phyloP scores from a whole-genome alignment of 2,329 filamentous ascomycete genomes.

The Lecanosticta acicola region DNA sequence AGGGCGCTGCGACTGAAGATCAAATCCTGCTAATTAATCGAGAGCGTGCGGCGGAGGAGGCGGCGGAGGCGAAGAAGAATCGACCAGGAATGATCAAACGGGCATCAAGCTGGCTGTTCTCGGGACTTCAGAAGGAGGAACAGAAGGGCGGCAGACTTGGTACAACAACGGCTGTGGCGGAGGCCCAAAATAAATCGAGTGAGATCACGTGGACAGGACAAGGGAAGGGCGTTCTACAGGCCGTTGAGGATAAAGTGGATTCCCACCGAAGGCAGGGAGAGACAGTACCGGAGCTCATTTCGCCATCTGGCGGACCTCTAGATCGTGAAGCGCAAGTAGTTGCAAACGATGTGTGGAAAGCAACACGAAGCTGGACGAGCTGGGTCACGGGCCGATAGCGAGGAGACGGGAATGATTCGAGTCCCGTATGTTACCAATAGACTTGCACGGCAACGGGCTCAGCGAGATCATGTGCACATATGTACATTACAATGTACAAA shows the following conservation, averaged over 20 bases:
- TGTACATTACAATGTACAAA: background rate
- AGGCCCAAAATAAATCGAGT: constrained; percentile 9
- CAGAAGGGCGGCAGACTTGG: constrained; percentile 34
- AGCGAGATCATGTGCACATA: background rate
- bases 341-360: constrained; percentile 33
- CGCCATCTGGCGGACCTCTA: constrained; percentile 38
- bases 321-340: constrained; percentile 42
- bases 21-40: constrained; percentile 48
- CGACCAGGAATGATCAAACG: constrained; percentile 34
- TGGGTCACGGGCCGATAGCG: constrained; percentile 37
- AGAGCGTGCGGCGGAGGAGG: constrained; percentile 59
- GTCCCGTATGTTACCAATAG: background rate
- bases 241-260: constrained; percentile 31
- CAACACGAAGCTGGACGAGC: constrained; percentile 42
- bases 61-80: constrained; percentile 39
- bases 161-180: constrained; percentile 18
- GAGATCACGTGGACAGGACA: constrained; percentile 16
- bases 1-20: constrained; percentile 45
- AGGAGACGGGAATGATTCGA: background rate
- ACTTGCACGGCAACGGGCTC: background rate
- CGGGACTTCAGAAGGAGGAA: constrained; percentile 33
- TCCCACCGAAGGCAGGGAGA: constrained; percentile 25
- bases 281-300: constrained; percentile 24
- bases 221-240: constrained; percentile 28
- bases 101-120: constrained; percentile 30